Conservation (phyloP, 2,329 filamentous ascomycete species). For the Blumeriella jaapii region DNA sequence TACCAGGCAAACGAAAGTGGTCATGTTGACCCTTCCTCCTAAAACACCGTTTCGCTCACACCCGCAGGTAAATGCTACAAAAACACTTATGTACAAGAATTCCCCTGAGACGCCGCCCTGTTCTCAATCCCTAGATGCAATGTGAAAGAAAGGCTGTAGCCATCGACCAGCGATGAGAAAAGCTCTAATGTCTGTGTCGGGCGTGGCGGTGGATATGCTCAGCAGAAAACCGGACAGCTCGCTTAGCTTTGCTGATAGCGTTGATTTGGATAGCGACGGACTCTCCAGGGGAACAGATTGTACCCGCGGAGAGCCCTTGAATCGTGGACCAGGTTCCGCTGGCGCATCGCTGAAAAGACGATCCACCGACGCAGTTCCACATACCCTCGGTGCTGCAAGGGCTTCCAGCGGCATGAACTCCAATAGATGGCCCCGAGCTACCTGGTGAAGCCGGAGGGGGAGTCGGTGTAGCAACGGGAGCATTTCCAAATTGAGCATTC, state of each 20-base stretch:
- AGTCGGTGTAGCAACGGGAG: constrained; percentile 17
- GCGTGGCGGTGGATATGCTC: constrained; percentile 21
- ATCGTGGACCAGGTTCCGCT: constrained; percentile 38
- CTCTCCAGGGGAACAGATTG: constrained; percentile 34
- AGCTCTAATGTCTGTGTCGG: constrained; percentile 9
- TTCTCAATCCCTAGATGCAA: constrained; percentile 6
- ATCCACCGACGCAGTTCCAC: constrained; percentile 43
- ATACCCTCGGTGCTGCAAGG: constrained; percentile 38
- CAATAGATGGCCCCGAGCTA: constrained; percentile 17
- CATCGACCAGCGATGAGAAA: constrained; percentile 17
- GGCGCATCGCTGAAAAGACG: constrained; percentile 43
- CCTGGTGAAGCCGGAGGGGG: constrained; percentile 16
- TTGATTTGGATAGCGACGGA: constrained; percentile 30
- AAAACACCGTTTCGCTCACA: not conserved
- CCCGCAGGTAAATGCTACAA: constrained; percentile 8
- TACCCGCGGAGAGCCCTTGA: constrained; percentile 35
- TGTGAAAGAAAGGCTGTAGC: constrained; percentile 14
- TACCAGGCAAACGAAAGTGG: too few relatives aligned
- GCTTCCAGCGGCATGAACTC: constrained; percentile 29
- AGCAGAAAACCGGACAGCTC: constrained; percentile 19
- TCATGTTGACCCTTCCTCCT: not conserved
- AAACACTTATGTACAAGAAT: constrained; percentile 23
- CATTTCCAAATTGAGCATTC: too few relatives aligned
- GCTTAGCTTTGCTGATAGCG: constrained; percentile 16
- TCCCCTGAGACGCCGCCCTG: constrained; percentile 10